Conservation (phyloP, 2,329 filamentous ascomycete species). For the Diplodia sapinea region DNA sequence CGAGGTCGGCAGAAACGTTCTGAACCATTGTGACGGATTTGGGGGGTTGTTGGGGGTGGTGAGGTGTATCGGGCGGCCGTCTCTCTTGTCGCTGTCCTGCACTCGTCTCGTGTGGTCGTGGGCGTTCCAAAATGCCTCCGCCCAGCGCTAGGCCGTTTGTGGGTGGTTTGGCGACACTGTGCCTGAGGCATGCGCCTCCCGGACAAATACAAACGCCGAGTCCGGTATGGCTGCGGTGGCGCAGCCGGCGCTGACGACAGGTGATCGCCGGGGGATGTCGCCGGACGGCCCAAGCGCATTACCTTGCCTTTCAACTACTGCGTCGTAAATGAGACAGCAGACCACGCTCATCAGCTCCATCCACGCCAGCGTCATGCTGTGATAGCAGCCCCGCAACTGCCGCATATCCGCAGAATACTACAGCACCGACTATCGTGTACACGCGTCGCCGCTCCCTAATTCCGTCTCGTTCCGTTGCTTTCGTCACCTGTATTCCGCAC, state of each 20-base stretch:
- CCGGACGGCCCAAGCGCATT: neutral
- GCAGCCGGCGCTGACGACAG: slow-evolving; percentile 26
- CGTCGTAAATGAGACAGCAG: slow-evolving; percentile 15
- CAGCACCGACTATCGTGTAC: slow-evolving; percentile 11
- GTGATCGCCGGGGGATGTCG: slow-evolving; percentile 11
- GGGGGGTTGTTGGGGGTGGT: slow-evolving; percentile 9
- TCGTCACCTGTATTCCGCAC: slow-evolving; percentile 28
- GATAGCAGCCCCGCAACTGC: neutral
- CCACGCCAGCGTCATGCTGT: slow-evolving; percentile 6
- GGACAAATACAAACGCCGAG: slow-evolving; percentile 14
- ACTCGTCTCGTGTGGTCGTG: slow-evolving; percentile 7
- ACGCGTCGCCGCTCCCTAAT: slow-evolving; percentile 11
- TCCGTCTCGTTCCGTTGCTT: slow-evolving; percentile 17
- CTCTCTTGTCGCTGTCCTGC: slow-evolving; percentile 24
- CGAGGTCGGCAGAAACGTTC: slow-evolving; percentile 85
- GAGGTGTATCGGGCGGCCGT: slow-evolving; percentile 27
- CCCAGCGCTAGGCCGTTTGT: no score
- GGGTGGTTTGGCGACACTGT: no score
- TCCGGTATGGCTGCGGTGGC: slow-evolving; percentile 4
- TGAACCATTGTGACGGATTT: slow-evolving; percentile 57
- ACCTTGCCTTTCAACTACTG: slow-evolving; percentile 13
- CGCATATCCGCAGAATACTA: slow-evolving; percentile 4
- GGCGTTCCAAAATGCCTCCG: slow-evolving; percentile 12
- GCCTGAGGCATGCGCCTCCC: neutral
- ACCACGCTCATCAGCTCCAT: slow-evolving; percentile 21